Base-by-base conservation (phyloP, 1,284 basidiomycete species). In the Rhodotorula mucilaginosa region DNA sequence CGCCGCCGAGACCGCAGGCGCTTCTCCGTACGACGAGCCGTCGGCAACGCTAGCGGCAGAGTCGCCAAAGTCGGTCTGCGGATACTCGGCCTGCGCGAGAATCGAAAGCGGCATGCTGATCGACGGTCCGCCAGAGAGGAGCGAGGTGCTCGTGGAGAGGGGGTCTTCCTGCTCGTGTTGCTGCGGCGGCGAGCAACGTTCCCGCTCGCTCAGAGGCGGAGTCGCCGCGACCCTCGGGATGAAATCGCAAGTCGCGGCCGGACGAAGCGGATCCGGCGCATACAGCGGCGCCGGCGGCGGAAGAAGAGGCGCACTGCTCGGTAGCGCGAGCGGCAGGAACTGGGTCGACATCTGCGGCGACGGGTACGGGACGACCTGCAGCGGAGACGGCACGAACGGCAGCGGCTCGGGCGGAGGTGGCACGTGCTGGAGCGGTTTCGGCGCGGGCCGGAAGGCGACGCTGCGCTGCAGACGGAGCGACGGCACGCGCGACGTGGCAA, bases 241-340 rank as follows among this genome's bases (percentile, higher is more conserved):
- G 39, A 44, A 44, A 44, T 44, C 39, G 51, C 49, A 52, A 52
- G 49, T 52, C 49, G 49, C n/a, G 19, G 49, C n/a, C 49, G 49
- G 49, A 52, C 49, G 49, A 52, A 19, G 10, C 49, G 49, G 49
- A 52, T 19, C n/a, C 39, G 39, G 39, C 7, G 39, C 39, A 44
- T 56, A 56, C 54, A 56, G 54, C 61, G 51, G 52, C 48, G 52
- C 31, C 31, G 31, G 31, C 49, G 48, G 61, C 31, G 48, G 48
- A 34, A 31, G 39, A 5, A 23, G 21, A 10, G 61, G 39, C 8
- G 16, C 21, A 34, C 6, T 15, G 61, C 5, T 23, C 31, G 61
- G 31, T 49, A 34, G 15, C 31, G 61, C 10, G 26, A 29, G 12
- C n/a, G 54, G 54, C 54, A 56, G 26, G 26, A 56, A 29, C 18